Evolutionary conservation across 257 asterid genomes (phyloP), one percentile per base, ranked within the genome.

Genomic region (Solanum microdontum): DNA sequence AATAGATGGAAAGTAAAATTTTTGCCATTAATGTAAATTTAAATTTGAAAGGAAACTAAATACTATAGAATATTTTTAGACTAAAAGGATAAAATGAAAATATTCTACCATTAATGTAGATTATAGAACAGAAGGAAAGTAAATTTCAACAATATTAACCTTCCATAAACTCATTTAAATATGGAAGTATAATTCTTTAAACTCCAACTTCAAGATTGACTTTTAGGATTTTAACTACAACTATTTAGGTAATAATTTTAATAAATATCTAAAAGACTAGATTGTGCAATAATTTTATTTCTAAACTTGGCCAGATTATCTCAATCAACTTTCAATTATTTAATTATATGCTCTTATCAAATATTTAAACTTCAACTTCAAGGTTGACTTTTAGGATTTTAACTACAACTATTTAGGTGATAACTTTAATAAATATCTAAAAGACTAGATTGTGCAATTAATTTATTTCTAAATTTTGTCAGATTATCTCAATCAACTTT

Each of bases 271-370:
- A 15, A 17, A 55, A 55, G 64, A 55, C 64, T 7, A 55, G 64
- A 23, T 62, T 62, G 10, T 58, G 66, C 24, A 58, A 7, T 58
- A 0, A 58, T 0, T 58, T 58, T 7, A 19, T 19, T 58, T 51
- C 23, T 17, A 58, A 19, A 2, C 0, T 6, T 3, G 0, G 24
- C 0, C 4, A 51, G n/a, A 6, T 2, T 51, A 4, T 51, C 21
- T 51, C 21, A 51, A 51, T 17, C 62, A 51, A 51, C 62, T 51
- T 15, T 51, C n/a, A 15, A 51, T 6, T 51, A 17, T 51, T 14
- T 51, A 51, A 51, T 51, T 48, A 48, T 48, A 1, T 48, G 45
- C 12, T 39, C 45, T 0, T 39, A 39, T 39, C 45, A 39, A 37
- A 37, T 36, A 36, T 36, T 36, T 36, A 36, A 36, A 36, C 40